Evolutionary conservation across 768 basidiomycete genomes (phyloP), one percentile per base, ranked within the genome.

Genomic region (Termitomyces sp.): DNA sequence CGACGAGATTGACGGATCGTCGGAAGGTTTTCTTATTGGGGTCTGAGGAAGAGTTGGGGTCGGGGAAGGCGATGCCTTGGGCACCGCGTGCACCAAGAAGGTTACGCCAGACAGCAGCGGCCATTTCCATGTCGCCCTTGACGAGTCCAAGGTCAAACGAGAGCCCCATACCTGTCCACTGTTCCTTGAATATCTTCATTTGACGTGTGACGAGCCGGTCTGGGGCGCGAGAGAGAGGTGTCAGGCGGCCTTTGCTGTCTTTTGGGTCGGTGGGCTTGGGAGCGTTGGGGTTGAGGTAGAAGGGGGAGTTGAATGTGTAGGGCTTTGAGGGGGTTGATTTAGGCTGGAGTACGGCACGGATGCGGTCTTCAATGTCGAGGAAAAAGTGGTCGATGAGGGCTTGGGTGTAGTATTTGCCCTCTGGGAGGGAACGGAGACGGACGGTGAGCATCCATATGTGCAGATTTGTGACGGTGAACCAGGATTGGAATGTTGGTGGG

Each of bases 321-420:
- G 80, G 80, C 42, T 63, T 59, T 12, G 64, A 61, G 21, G 77
- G 76, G 42, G 69, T 67, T 11, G 69, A 53, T 11, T 69, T 77
- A 5, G 88, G 86, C 52, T 88, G 87, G 42, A 93, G 83, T 29
- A 94, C 87, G 5, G 82, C 75, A 19, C 95, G 87, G 47, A 98
- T 85, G 54, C 94, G 89, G 66, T 91, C 89, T 67, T 98, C 96
- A 60, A 92, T 82, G 68, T 98, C 92, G 62, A 93, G 76, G 78
- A 98, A 98, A 75, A 95, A 97, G 74, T 97, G 94, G 70, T 96
- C 94, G 60, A 97, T 80, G 58, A 98, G 78, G 7, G 79, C 90
- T 72, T 95, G 90, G 62, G 89, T 79, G 73, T 89, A 90, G 58
- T 81, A 68, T 62, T 75, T 74, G 23, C 89, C 90, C 53, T 89